Evolutionary conservation across 495 filamentous ascomycete species (phyloP).

Genomic region (Xylaria grammica): DNA sequence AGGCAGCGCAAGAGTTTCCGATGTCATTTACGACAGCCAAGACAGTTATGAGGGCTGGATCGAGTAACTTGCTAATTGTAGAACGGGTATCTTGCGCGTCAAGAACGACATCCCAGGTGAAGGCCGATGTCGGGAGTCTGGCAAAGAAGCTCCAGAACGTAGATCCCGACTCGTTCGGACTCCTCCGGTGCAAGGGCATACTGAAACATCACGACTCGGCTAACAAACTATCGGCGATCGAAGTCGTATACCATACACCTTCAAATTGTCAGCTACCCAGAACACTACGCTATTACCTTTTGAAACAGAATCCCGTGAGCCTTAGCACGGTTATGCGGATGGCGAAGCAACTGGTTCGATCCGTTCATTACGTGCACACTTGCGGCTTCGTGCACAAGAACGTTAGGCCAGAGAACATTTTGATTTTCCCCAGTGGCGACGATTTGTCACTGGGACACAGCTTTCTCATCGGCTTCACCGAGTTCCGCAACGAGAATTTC

Average conservation of each 20-base stretch:
- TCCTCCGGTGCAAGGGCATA: slow-evolving; percentile 54
- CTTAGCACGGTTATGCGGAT: slow-evolving; percentile 36
- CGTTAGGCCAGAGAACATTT: slow-evolving; percentile 58
- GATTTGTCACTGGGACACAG: slow-evolving; percentile 6
- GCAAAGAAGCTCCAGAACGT: slow-evolving; percentile 45
- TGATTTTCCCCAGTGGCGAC: slow-evolving; percentile 41
- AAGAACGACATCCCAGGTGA: slow-evolving; percentile 21
- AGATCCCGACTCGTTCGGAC: slow-evolving; percentile 50
- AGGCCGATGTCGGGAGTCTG: slow-evolving; percentile 44
- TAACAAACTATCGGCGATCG: slow-evolving; percentile 11
- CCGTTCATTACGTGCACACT: slow-evolving; percentile 58
- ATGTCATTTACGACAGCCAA: neutral
- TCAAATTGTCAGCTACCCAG: neutral
- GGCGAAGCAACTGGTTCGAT: slow-evolving; percentile 50
- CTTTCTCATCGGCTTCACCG: slow-evolving; percentile 59
- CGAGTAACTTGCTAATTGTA: neutral
- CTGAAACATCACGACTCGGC: slow-evolving; percentile 24
- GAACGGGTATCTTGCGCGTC: slow-evolving; percentile 22
- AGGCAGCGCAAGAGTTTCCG: neutral
- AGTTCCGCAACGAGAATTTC: slow-evolving; percentile 48
- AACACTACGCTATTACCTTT: slow-evolving; percentile 11
- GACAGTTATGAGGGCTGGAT: neutral
- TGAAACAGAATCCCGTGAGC: slow-evolving; percentile 4
- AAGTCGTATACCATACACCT: slow-evolving; percentile 29
- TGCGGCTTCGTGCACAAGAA: slow-evolving; percentile 63